Percentiles rank a stretch among this genome's conserved stretches.
Conservation (phyloP, 2,329 filamentous ascomycete species). For the Davidsoniella neocaledoniae region DNA sequence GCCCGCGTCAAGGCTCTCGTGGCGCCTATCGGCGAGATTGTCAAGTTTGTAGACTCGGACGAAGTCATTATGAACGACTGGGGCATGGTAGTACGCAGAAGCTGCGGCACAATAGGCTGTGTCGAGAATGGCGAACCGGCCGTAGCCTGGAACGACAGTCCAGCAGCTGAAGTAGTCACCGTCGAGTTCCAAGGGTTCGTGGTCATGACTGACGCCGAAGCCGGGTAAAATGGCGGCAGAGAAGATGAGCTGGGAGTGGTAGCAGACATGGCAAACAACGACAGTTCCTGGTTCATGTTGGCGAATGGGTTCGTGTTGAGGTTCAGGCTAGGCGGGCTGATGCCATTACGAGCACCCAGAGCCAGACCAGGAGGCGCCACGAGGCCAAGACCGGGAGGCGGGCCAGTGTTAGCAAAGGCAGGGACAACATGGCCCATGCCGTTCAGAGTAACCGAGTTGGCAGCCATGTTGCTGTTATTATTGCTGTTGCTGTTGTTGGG, state of each 20-base stretch:
- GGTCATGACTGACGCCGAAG: slow-evolving; percentile 5
- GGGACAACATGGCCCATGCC: slow-evolving; percentile 28
- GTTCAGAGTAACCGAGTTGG: slow-evolving; percentile 14
- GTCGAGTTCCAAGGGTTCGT: slow-evolving; percentile 10
- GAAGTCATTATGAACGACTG: too few species aligned
- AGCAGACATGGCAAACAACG: slow-evolving; percentile 12
- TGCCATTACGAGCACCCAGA: slow-evolving; percentile 2
- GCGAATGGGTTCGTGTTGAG: slow-evolving; percentile 13
- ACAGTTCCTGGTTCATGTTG: slow-evolving; percentile 15
- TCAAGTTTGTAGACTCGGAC: slow-evolving; percentile 42
- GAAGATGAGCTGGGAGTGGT: slow-evolving; percentile 3
- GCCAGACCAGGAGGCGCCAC: slow-evolving; percentile 54
- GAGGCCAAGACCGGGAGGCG: slow-evolving; percentile 64
- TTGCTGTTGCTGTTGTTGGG: slow-evolving; percentile 27
- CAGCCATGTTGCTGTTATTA: slow-evolving; percentile 22
- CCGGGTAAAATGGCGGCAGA: slow-evolving; percentile 8
- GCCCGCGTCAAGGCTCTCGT: slow-evolving; percentile 59
- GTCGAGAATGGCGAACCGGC: background rate
- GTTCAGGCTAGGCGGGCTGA: slow-evolving; percentile 13
- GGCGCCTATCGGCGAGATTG: slow-evolving; percentile 51
- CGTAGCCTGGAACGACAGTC: background rate
- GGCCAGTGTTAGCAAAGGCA: slow-evolving; percentile 54
- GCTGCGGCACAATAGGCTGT: background rate
- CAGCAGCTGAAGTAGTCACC: background rate
- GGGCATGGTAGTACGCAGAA: too few species aligned